Base-by-base conservation (phyloP, 1,284 basidiomycete genomes). In the Puccinia polysora region DNA sequence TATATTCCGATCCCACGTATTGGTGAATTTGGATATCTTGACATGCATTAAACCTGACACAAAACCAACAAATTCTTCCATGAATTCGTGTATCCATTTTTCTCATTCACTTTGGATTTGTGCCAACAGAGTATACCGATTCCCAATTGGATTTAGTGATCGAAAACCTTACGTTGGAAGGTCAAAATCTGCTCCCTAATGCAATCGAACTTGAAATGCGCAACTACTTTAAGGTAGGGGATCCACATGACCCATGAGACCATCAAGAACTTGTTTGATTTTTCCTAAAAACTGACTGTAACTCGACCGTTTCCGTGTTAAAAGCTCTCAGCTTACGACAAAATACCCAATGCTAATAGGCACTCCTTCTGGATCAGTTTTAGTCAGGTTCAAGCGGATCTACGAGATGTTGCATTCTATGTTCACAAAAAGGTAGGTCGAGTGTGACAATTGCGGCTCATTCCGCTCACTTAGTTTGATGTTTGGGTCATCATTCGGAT, bases 381-480 rank as follows among this genome's bases (percentile, higher is more conserved):
- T 34, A 83, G 83, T 32, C 93, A 97, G 81, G 90, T 97, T 78
- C 94, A 97, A 80, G 88, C 89, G n/a, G 92, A 95, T 78, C 88
- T 96, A 84, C 85, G 89, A 47, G 92, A 96, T 77, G 89, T 96
- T 23, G 87, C 88, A 14, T 95, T 96, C 80, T 91, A 88, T 69
- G 76, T 78, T 74, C 75, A 76, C 65, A 79, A 79, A 74, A 78
- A 78, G 76, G 55, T 69, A 20, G 7, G 65, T 30, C 38, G 23
- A 0, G 28, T n/a, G n/a, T n/a, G n/a, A n/a, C n/a, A n/a, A n/a
- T n/a, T n/a, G n/a, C n/a, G n/a, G n/a, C n/a, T n/a, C n/a, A n/a
- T n/a, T n/a, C n/a, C n/a, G n/a, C n/a, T n/a, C n/a, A n/a, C n/a
- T n/a, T n/a, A n/a, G n/a, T n/a, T n/a, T n/a, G n/a, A n/a, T n/a